Evolutionary conservation across 768 basidiomycete genomes (phyloP).

Genomic region (Flagelloscypha sp.): DNA sequence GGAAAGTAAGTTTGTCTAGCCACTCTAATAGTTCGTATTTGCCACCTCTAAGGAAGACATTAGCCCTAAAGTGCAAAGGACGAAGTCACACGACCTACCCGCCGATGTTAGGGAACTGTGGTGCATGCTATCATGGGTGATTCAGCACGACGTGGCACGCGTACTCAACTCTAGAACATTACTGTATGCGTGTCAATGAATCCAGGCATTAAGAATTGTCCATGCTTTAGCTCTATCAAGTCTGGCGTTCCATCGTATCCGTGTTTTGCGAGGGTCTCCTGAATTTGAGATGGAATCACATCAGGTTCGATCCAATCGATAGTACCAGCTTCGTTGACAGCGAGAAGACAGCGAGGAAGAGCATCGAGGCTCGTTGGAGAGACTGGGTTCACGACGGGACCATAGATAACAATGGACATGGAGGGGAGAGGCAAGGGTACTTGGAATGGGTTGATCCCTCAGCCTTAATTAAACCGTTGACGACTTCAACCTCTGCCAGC

Average conservation of each 20-base stretch:
- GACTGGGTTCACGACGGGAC: conserved; percentile 48
- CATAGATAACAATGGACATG: too few species aligned
- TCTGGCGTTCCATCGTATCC: conserved; percentile 40
- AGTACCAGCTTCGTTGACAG: conserved; percentile 39
- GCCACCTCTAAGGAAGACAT: conserved; percentile 48
- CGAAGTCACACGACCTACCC: conserved; percentile 29
- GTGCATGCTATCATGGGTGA: conserved; percentile 50
- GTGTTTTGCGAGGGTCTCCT: conserved; percentile 41
- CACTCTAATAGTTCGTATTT: conserved; percentile 86
- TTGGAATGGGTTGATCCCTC: too few species aligned
- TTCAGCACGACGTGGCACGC: conserved; percentile 1
- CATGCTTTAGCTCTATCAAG: conserved; percentile 34
- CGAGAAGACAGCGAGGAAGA: conserved; percentile 46
- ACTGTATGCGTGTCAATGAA: conserved; percentile 91
- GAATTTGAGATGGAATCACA: conserved; percentile 38
- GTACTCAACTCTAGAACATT: conserved; percentile 18
- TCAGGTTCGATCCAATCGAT: conserved; percentile 69
- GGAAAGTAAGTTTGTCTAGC: conserved; percentile 81
- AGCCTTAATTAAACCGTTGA: too few species aligned
- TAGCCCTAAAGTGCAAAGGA: conserved; percentile 1
- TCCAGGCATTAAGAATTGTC: conserved; percentile 77
- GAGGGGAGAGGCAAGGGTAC: too few species aligned
- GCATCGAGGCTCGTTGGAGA: conserved; percentile 34
- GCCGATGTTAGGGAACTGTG: conserved; percentile 70
- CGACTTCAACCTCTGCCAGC: too few species aligned